These are phyloP conservation scores for Bruguiera gymnorhiza DNA, from an alignment of 345 rosid genomes.

Conservation along the genomic window DNA sequence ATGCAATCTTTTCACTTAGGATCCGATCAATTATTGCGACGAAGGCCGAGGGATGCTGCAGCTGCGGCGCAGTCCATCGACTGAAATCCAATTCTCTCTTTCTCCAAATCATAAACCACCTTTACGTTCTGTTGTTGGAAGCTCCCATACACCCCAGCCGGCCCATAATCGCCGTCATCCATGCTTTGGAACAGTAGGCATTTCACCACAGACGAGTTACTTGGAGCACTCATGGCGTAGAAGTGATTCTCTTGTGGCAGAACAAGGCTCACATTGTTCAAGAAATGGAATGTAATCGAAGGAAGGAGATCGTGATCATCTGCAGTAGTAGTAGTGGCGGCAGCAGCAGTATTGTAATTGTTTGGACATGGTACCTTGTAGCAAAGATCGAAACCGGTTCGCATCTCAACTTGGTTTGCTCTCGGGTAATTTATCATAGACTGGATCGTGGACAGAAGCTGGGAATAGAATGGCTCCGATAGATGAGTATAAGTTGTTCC, in stretches of 20 bases:
- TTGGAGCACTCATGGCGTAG: slow-evolving; percentile 73
- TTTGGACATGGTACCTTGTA: slow-evolving; percentile 62
- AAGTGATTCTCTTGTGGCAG: slow-evolving; percentile 59
- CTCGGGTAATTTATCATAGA: slow-evolving; percentile 49
- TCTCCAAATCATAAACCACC: slow-evolving; percentile 75
- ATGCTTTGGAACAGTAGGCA: slow-evolving; percentile 66
- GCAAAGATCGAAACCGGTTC: slow-evolving; percentile 75
- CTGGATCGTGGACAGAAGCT: slow-evolving; percentile 49
- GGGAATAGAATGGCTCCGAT: slow-evolving; percentile 63
- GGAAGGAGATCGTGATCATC: slow-evolving; percentile 37
- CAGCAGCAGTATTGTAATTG: slow-evolving; percentile 9
- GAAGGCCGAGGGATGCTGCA: slow-evolving; percentile 50
- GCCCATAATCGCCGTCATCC: slow-evolving; percentile 70
- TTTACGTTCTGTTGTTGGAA: slow-evolving; percentile 82
- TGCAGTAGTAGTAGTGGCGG: background rate
- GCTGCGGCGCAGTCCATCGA: slow-evolving; percentile 68
- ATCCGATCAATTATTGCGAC: slow-evolving; percentile 26
- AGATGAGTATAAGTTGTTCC: slow-evolving; percentile 87
- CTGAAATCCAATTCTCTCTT: slow-evolving; percentile 71
- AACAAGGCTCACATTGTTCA: slow-evolving; percentile 65
- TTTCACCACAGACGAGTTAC: slow-evolving; percentile 58
- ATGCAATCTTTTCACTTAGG: no score
- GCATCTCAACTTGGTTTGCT: slow-evolving; percentile 48
- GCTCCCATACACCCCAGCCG: slow-evolving; percentile 75
- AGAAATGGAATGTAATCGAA: slow-evolving; percentile 57